A percentile compares a stretch with the other conserved stretches of the same genome.
Conservation (phyloP, 2,329 filamentous ascomycete genomes). For the Teratosphaeria viscida region DNA sequence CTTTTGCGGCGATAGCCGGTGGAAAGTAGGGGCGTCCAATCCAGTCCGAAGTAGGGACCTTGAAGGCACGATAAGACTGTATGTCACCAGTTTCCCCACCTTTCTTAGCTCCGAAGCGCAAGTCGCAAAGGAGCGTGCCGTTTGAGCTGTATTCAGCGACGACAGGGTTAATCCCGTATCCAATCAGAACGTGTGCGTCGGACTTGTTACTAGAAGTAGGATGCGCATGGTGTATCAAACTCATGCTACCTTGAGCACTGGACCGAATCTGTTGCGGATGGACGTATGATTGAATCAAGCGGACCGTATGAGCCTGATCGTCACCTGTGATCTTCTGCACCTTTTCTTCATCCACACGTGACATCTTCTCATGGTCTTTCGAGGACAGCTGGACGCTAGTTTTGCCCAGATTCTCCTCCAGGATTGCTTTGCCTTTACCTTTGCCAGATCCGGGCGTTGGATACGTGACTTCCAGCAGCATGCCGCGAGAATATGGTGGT, state of each 20-base stretch:
- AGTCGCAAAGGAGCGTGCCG: constrained; percentile 17
- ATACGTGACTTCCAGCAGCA: constrained; percentile 18
- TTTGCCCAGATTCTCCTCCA: neutral
- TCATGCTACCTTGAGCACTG: constrained; percentile 14
- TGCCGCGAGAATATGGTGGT: constrained; percentile 11
- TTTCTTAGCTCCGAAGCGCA: constrained; percentile 14
- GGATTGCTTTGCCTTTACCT: neutral
- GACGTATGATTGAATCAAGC: constrained; percentile 11
- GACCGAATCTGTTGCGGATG: constrained; percentile 14
- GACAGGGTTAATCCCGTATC: constrained; percentile 21
- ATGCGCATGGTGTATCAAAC: neutral
- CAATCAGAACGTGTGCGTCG: constrained; percentile 13
- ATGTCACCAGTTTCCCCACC: constrained; percentile 20
- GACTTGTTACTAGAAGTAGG: neutral
- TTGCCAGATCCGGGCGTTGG: constrained; percentile 5
- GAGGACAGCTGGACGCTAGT: neutral
- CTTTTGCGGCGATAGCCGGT: constrained; percentile 5
- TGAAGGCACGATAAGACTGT: constrained; percentile 20
- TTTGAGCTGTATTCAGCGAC: constrained; percentile 15
- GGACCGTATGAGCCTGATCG: constrained; percentile 10
- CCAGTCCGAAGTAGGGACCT: constrained; percentile 11
- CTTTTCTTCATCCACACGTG: constrained; percentile 6
- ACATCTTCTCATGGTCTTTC: neutral
- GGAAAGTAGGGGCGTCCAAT: constrained; percentile 11
- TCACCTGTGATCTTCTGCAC: constrained; percentile 8